phyloP scores from a whole-genome alignment of 331 rosid genomes.

The Malus hybrid region DNA sequence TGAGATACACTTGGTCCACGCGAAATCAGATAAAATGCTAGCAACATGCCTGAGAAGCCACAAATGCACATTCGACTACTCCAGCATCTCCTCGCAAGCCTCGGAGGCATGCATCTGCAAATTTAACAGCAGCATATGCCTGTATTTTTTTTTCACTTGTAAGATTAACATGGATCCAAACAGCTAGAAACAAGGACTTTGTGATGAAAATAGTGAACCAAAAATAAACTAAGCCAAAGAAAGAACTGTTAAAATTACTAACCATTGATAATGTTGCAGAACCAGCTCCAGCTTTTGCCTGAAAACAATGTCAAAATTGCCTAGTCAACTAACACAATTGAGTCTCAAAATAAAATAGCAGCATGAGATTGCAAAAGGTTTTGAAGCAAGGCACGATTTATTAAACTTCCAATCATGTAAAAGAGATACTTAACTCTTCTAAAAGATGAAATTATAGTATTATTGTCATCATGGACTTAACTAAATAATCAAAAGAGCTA shows the following conservation, averaged over 20 bases:
- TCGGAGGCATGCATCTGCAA: constrained; percentile 83
- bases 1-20: not conserved
- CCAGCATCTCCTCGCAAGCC: constrained; percentile 80
- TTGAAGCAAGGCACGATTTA: not conserved
- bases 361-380: not conserved
- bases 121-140: constrained; percentile 94
- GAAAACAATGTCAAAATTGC: constrained; percentile 11
- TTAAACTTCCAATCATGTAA: not conserved
- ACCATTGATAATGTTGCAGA: constrained; percentile 99
- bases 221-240: not conserved
- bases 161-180: not conserved
- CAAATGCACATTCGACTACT: constrained; percentile 63
- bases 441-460: not conserved
- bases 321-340: not conserved
- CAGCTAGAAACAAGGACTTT: no score
- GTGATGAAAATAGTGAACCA: no score
- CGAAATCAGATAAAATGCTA: not conserved
- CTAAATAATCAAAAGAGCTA: no score
- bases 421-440: not conserved
- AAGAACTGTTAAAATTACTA: not conserved
- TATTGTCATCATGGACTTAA: no score
- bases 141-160: constrained; percentile 28
- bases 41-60: constrained; percentile 56
- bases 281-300: constrained; percentile 99
- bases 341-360: not conserved